phyloP scores from a whole-genome alignment of 257 asterid species.

The Penstemon eatonii region DNA sequence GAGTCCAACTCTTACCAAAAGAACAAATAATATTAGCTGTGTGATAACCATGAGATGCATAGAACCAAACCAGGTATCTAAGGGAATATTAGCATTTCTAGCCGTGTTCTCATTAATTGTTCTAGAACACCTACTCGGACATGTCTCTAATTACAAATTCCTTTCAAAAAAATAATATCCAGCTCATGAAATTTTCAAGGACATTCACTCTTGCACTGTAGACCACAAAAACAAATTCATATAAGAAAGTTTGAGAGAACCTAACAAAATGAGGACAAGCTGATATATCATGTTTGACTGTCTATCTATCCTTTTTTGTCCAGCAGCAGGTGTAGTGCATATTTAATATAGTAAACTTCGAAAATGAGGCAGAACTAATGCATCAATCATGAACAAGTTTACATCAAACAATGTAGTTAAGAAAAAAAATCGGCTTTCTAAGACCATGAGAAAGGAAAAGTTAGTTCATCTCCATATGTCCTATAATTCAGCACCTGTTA shows the following conservation, averaged over 20 bases:
- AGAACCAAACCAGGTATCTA: not conserved
- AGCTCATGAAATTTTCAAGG: not conserved
- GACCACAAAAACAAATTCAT: conserved; percentile 1
- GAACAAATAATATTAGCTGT: not conserved
- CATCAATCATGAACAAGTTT: not conserved
- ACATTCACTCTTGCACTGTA: not conserved
- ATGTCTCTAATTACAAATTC: conserved; percentile 2
- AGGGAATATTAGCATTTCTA: not conserved
- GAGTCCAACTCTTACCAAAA: not conserved
- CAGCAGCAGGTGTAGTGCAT: not conserved
- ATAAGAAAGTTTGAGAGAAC: not conserved
- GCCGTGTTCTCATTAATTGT: not conserved
- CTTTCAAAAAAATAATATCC: not conserved
- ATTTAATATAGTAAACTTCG: not conserved
- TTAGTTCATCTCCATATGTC: not conserved
- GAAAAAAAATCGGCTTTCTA: not conserved
- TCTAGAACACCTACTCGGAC: not conserved
- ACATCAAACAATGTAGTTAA: not conserved
- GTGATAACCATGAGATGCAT: not conserved
- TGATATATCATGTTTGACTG: not conserved
- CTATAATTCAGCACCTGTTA: not conserved
- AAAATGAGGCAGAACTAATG: not conserved
- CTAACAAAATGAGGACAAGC: not conserved
- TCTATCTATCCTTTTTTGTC: not conserved
- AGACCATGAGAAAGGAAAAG: not conserved